Base-by-base conservation (phyloP, 129 eudicot genomes). In the Deinandra increscens region DNA sequence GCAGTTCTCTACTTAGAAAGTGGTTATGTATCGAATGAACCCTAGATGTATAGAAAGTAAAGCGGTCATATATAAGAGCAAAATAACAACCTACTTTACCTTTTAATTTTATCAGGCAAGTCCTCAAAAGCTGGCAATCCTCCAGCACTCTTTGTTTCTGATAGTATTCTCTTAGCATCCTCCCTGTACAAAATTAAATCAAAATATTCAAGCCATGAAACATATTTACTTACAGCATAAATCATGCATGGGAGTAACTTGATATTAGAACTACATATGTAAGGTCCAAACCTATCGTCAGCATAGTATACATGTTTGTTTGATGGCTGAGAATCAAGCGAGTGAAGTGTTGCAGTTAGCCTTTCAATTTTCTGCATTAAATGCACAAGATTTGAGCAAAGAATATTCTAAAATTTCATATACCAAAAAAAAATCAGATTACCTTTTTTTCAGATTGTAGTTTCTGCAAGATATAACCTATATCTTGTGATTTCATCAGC, bases 401-500 rank as follows among this genome's bases (percentile, higher is more conserved):
- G 46, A 20, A 8, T 1, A 48, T 13, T 22, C 19, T 12, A 37
- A 36, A 53, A 7, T 20, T 14, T 11, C 36, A 53, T n/a, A 18
- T 17, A 44, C 3, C 10, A 23, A 38, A 69, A 36, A 38, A 11
- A 6, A 4, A 20, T 13, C 14, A 7, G 31, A 7, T 72, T 7
- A 83, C 98, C 96, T 88, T 92, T 68, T 88, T 92, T 81, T 92
- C 98, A 36, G 87, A 49, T 73, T 82, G 98, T 79, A 92, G 66
- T 74, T 92, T 88, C 88, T 92, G 98, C 80, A 84, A 72, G 45
- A 92, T 79, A 73, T 92, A 92, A 65, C 95, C 95, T n/a, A 86
- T 82, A 74, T 92, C 98, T 84, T 92, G 96, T 62, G 96, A 82
- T 78, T 92, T 92, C 95, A 92, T 92, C 74, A 88, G 69, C 91